Evolutionary conservation across 768 basidiomycete genomes (phyloP).

Genomic region (Thelephora aurantiotincta): DNA sequence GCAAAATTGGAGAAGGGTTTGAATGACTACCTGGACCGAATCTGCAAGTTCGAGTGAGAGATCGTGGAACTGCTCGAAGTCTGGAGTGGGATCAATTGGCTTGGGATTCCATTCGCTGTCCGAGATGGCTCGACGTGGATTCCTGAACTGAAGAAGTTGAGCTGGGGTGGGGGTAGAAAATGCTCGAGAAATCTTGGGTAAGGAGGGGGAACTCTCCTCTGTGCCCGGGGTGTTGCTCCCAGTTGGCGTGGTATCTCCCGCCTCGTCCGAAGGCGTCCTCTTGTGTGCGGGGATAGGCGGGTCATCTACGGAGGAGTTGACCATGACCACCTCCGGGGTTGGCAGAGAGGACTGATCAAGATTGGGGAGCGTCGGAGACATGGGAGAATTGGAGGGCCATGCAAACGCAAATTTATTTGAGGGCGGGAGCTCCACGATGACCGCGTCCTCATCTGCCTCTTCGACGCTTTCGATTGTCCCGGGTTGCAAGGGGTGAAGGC

Average conservation of each 20-base stretch:
- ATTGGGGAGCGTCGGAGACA: conserved; percentile 20
- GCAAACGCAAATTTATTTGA: conserved; percentile 48
- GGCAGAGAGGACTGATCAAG: conserved; percentile 22
- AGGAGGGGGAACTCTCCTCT: conserved; percentile 13
- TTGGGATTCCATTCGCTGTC: conserved; percentile 10
- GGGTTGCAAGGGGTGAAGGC: conserved; percentile 18
- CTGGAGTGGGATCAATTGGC: conserved; percentile 14
- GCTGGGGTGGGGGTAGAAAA: conserved; percentile 71
- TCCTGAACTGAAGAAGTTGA: conserved; percentile 60
- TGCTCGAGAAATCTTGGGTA: conserved; percentile 55
- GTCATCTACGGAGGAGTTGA: conserved; percentile 31
- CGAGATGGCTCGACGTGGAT: conserved; percentile 36
- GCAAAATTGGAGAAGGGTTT: conserved; percentile 82
- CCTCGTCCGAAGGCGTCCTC: conserved; percentile 12
- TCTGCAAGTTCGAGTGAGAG: conserved; percentile 84
- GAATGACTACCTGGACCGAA: conserved; percentile 79
- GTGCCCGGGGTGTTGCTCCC: conserved; percentile 11
- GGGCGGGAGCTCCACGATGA: conserved; percentile 29
- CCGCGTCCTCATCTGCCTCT: conserved; percentile 27
- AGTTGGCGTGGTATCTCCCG: conserved; percentile 19
- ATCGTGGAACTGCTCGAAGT: conserved; percentile 37
- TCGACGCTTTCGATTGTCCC: conserved; percentile 20
- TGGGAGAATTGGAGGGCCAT: conserved; percentile 33
- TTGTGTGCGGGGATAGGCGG: conserved; percentile 4
- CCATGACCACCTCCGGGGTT: conserved; percentile 38